Evolutionary conservation across 1,284 basidiomycete species (phyloP), one percentile per base, ranked within the genome.

Genomic region (Cutaneotrichosporon curvatum): DNA sequence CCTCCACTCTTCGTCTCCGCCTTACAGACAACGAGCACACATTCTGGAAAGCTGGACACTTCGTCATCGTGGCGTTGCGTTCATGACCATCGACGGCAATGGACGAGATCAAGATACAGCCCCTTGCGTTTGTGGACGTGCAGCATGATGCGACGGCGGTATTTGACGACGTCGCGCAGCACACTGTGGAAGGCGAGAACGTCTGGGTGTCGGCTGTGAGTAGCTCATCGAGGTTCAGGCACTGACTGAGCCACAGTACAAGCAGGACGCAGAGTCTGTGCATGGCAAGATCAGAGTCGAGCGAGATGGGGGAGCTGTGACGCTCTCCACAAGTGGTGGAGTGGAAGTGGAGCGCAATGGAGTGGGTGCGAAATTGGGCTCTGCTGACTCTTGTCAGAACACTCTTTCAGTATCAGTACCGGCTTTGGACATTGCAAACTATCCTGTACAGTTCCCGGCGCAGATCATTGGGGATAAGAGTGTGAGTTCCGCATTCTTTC

Each of bases 161-260:
- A 4, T 68, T 70, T 40, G 70, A 71, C 37, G 68, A 72, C 54
- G 62, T 72, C n/a, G 62, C 61, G 36, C 70, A 72, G 45, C 61
- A 59, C 0, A 56, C 63, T 2, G 63, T 70, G 0, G 11, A 43
- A 5, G 46, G 53, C 14, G 70, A 72, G 49, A 62, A 70, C 53
- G 59, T 72, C 16, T 72, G 68, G 68, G 47, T 72, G 11, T 72
- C 69, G 8, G 64, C 57, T 9, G 70, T 72, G 37, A 52, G 70
- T 57, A 15, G 10, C 21, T 16, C 16, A 15, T 22, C 14, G 23
- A 33, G 5, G n/a, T n/a, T 4, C 4, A 7, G 21, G 11, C 14
- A 19, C 37, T 43, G 12, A 45, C 28, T 3, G 9, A 15, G 19
- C 14, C 7, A 4, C 45, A 72, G 70, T 72, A 71, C 50, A 45